Evolutionary conservation across 192 early-diverging fungal species (phyloP).

Genomic region (Globomyces pollinis-pini): DNA sequence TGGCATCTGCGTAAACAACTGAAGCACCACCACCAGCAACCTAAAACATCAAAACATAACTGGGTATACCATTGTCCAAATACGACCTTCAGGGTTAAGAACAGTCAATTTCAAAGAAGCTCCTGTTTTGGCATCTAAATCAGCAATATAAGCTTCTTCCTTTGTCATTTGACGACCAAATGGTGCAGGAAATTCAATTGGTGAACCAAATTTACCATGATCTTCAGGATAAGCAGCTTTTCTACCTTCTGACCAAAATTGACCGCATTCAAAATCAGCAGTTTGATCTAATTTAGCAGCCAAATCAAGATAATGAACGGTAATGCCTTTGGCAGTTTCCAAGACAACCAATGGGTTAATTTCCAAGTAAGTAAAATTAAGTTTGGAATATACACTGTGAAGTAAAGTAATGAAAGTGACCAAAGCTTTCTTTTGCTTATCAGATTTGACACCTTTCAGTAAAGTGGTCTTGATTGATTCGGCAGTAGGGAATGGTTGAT

Average conservation of each 20-base stretch:
- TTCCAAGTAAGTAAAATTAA: constrained; percentile 98
- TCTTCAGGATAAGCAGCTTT: constrained; percentile 42
- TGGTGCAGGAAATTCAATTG: constrained; percentile 95
- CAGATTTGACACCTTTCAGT: constrained; percentile 30
- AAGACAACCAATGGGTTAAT: constrained; percentile 98
- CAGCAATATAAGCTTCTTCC: constrained; percentile 97
- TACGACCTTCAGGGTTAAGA: constrained; percentile 87
- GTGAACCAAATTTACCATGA: constrained; percentile 57
- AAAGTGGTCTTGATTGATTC: constrained; percentile 58
- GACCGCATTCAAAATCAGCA: constrained; percentile 91
- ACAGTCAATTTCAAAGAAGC: constrained; percentile 97
- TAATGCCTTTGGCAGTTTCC: constrained; percentile 45
- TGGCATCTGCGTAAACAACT: constrained; percentile 97
- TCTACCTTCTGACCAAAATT: constrained; percentile 91
- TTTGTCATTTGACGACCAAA: constrained; percentile 93
- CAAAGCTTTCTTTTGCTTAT: constrained; percentile 52
- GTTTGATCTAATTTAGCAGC: constrained; percentile 99
- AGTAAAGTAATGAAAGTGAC: constrained; percentile 88
- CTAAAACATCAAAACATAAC: too few species aligned
- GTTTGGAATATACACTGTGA: constrained; percentile 90
- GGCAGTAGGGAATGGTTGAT: constrained; percentile 62
- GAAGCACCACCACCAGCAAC: constrained; percentile 98
- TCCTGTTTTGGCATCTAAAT: constrained; percentile 96
- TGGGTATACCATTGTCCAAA: constrained; percentile 99
- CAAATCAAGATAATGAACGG: constrained; percentile 86